Evolutionary conservation across 768 basidiomycete genomes (phyloP), one percentile per base, ranked within the genome.

Genomic region (Kwoniella dejecticola): DNA sequence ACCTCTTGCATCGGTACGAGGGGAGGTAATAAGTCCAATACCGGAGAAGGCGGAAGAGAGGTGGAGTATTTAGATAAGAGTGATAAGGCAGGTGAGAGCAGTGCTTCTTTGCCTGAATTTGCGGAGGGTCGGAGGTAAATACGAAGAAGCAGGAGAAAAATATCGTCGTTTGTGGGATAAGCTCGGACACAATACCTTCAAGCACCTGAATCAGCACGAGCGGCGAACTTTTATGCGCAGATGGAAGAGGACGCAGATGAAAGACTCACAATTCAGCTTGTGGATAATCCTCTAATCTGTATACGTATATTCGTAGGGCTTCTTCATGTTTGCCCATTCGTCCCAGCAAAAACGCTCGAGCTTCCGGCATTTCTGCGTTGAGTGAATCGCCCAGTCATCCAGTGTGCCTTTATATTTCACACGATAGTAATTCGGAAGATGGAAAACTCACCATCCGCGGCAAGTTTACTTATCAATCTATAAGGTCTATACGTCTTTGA

Each of bases 241-340:
- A n/a, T n/a, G n/a, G n/a, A n/a, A n/a, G n/a, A n/a, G n/a, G n/a
- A n/a, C n/a, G n/a, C n/a, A n/a, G n/a, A 50, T 13, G 12, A 23
- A 13, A 24, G 15, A 19, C 87, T 65, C 70, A 94, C 91, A 89
- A 86, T 81, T 98, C 96, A 0, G 96, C 96, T 64, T 91, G 91
- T 26, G 79, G 63, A 75, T 88, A 91, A 72, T 94, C 89, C 38
- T 87, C 84, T 30, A 98, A 82, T 33, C 87, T 85, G 73, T 97
- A 89, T 5, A 94, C 92, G 75, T 98, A 99, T 13, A 95, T 84
- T 72, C 94, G 91, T n/a, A 98, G 84, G 0, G 95, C 93, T 63
- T 88, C 90, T 63, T 96, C 91, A 63, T 98, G 95, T 55, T 90
- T 86, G 1, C 89, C 91, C 62, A 97, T 83, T 45, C 89, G 84